Conservation (phyloP, 257 asterid genomes). For the Nicotiana benthamiana region DNA sequence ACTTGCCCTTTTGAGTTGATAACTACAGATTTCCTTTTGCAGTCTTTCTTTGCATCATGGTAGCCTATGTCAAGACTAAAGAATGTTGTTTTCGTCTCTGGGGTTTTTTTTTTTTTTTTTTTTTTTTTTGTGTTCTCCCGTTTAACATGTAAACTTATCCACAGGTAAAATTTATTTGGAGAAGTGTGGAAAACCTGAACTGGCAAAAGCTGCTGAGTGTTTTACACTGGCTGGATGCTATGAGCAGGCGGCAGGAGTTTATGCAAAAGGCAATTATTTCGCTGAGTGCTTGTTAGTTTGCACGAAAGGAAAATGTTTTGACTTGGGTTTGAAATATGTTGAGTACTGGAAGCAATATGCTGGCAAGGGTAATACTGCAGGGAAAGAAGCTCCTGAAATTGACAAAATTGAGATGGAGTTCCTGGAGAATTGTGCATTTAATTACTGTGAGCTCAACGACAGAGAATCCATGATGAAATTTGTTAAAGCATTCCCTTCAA, state of each 20-base stretch:
- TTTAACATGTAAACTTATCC: background rate
- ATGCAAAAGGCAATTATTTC: slow-evolving; percentile 34
- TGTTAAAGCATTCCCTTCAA: slow-evolving; percentile 35
- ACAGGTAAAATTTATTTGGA: slow-evolving; percentile 48
- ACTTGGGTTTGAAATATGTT: slow-evolving; percentile 38
- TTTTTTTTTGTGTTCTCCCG: background rate
- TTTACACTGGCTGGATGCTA: slow-evolving; percentile 40
- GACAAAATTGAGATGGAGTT: slow-evolving; percentile 35
- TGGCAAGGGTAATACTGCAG: background rate
- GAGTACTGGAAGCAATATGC: slow-evolving; percentile 44
- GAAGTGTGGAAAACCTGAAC: slow-evolving; percentile 30
- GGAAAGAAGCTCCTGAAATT: slow-evolving; percentile 11
- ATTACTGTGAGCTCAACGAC: slow-evolving; percentile 24
- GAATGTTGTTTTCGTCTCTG: background rate
- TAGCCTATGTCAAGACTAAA: background rate
- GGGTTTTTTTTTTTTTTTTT: too few relatives aligned
- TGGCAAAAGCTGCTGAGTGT: slow-evolving; percentile 57
- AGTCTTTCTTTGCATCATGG: background rate
- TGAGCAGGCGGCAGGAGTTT: slow-evolving; percentile 36
- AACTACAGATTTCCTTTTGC: background rate
- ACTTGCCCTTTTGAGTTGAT: background rate
- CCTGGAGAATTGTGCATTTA: slow-evolving; percentile 32
- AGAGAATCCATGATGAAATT: slow-evolving; percentile 33
- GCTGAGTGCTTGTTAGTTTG: slow-evolving; percentile 45
- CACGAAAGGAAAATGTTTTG: slow-evolving; percentile 30